Conservation (phyloP, 106 monocot genomes). For the Allium fistulosum region DNA sequence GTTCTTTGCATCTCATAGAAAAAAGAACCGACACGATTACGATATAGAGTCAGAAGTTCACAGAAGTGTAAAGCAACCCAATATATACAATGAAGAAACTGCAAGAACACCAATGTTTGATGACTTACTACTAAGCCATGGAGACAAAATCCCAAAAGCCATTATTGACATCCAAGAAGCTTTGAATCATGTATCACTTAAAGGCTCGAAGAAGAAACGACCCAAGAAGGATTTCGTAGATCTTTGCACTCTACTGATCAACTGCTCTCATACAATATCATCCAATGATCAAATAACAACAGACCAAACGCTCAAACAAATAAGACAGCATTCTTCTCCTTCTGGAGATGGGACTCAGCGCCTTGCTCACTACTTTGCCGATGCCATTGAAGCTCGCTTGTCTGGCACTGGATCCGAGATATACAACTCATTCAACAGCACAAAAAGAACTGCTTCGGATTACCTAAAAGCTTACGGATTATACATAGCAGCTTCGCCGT, state of each 20-base stretch:
- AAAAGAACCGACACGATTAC: conserved; percentile 15
- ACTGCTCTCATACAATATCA: conserved; percentile 29
- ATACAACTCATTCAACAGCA: conserved; percentile 18
- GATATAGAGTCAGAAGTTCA: conserved; percentile 18
- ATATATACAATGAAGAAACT: not conserved
- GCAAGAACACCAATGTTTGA: not conserved
- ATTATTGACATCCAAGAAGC: not conserved
- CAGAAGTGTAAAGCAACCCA: conserved; percentile 34
- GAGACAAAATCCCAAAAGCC: not conserved
- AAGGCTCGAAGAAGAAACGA: conserved; percentile 12
- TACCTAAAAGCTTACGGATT: conserved; percentile 36
- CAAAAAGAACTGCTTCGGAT: conserved; percentile 12
- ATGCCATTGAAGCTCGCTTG: conserved; percentile 44
- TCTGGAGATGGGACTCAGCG: conserved; percentile 32
- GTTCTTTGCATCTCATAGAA: not conserved
- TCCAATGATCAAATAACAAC: conserved; percentile 18
- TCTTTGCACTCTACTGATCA: conserved; percentile 28
- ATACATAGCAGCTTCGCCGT: conserved; percentile 36
- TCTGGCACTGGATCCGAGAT: conserved; percentile 27
- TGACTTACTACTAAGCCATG: not conserved
- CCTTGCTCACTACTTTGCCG: conserved; percentile 32
- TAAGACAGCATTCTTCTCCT: conserved; percentile 26
- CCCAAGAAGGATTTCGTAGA: conserved; percentile 28
- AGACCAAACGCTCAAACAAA: conserved; percentile 26
- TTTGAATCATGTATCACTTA: not conserved